Evolutionary conservation across 768 basidiomycete genomes (phyloP).

Genomic region (Antrodiella citrinella): DNA sequence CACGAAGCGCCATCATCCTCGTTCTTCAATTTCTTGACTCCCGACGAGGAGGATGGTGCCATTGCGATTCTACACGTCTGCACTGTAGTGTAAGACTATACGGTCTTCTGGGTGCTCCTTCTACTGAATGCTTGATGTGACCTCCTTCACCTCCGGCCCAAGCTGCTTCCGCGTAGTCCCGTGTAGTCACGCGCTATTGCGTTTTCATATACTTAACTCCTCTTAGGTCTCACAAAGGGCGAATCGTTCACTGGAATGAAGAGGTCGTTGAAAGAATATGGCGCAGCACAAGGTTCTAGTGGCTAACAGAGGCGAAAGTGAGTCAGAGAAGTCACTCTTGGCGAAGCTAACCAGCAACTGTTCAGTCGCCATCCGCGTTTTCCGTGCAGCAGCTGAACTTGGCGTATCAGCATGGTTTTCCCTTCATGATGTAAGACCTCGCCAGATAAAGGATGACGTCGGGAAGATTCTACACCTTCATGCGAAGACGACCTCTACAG

Average conservation of each 20-base stretch:
- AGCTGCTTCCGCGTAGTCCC: no score
- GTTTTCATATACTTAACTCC: no score
- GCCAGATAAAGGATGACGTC: no score
- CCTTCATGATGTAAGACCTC: no score
- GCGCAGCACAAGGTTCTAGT: slow-evolving; percentile 18
- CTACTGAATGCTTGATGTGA: no score
- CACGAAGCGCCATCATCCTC: slow-evolving; percentile 12
- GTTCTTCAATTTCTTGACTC: not conserved
- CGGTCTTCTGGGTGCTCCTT: no score
- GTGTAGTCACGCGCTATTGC: no score
- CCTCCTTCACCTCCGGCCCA: no score
- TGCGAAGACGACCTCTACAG: no score
- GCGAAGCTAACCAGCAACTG: not conserved
- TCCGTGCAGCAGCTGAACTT: slow-evolving; percentile 19
- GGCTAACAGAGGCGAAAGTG: slow-evolving; percentile 29
- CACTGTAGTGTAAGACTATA: not conserved
- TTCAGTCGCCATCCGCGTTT: slow-evolving; percentile 23
- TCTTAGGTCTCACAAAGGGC: no score
- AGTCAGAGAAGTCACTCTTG: slow-evolving; percentile 12
- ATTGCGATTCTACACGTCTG: not conserved
- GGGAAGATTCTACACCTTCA: no score
- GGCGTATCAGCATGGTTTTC: slow-evolving; percentile 22
- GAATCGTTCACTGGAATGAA: not conserved
- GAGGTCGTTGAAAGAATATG: slow-evolving; percentile 4
- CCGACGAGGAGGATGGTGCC: not conserved